Percentiles rank a stretch among this genome's conserved stretches.
phyloP scores from a whole-genome alignment of 2,329 filamentous ascomycete species.

The Tolypocladium pustulatum region DNA sequence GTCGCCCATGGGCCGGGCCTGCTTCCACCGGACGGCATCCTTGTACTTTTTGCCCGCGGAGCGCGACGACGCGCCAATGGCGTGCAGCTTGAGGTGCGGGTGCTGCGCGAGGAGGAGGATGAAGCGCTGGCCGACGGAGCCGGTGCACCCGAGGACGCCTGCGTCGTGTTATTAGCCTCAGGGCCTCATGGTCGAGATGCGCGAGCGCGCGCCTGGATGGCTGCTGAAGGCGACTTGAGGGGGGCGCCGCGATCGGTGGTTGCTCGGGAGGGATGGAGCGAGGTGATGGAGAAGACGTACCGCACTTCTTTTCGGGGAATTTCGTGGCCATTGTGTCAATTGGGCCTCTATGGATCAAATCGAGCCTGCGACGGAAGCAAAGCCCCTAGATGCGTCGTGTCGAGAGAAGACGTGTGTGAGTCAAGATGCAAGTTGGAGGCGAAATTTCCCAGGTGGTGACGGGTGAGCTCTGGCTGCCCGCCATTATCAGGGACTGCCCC shows the following conservation, averaged over 20 bases:
- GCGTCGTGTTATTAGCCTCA: not conserved
- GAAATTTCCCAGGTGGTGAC: constrained; percentile 1
- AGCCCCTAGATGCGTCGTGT: not conserved
- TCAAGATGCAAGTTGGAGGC: constrained; percentile 4
- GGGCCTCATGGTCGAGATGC: not conserved
- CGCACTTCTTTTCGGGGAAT: constrained; percentile 49
- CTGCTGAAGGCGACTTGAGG: not conserved
- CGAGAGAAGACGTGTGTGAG: not conserved
- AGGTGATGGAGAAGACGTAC: constrained; percentile 24
- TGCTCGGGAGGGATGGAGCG: constrained; percentile 1
- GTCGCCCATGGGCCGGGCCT: constrained; percentile 70
- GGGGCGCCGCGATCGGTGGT: constrained; percentile 1
- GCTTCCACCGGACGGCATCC: constrained; percentile 93
- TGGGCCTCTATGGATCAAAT: constrained; percentile 2
- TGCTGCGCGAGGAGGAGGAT: constrained; percentile 85
- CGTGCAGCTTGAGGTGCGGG: constrained; percentile 76
- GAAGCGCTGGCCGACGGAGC: constrained; percentile 91
- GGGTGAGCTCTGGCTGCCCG: constrained; percentile 9
- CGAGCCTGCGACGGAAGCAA: not conserved
- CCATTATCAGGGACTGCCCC: constrained; percentile 13
- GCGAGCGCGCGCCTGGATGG: not conserved
- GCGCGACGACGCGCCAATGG: constrained; percentile 78
- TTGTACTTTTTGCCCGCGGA: constrained; percentile 91
- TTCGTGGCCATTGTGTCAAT: constrained; percentile 21
- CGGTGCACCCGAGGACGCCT: constrained; percentile 82